Conservation (phyloP, 495 filamentous ascomycete genomes). For the Parmelia sp. region DNA sequence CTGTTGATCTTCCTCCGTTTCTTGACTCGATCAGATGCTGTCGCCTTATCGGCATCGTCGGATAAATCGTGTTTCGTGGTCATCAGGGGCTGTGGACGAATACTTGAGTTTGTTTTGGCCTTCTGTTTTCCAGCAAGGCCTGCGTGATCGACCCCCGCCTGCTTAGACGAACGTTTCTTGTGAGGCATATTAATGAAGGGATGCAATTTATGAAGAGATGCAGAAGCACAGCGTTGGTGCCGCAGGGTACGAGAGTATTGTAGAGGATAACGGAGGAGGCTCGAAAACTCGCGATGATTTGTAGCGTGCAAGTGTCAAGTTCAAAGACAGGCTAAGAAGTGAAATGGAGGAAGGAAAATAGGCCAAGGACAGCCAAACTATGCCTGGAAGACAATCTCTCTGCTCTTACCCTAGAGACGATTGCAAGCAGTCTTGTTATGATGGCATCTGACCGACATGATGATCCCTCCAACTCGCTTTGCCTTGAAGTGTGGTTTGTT, state of each 20-base stretch:
- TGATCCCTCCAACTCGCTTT: not conserved
- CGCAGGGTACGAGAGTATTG: too few species aligned
- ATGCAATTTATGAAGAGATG: not conserved
- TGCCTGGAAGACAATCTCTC: not conserved
- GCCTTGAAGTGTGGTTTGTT: not conserved
- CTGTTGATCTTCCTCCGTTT: slow-evolving; percentile 10
- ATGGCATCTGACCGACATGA: not conserved
- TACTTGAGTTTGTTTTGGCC: not conserved
- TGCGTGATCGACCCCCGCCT: not conserved
- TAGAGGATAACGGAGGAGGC: not conserved
- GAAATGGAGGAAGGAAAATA: not conserved
- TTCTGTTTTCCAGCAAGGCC: not conserved
- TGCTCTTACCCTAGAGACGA: not conserved
- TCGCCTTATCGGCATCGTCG: not conserved
- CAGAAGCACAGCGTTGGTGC: not conserved
- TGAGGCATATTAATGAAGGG: slow-evolving; percentile 1
- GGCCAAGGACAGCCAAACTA: not conserved
- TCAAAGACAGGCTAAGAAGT: not conserved
- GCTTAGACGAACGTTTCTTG: not conserved
- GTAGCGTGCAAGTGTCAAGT: not conserved
- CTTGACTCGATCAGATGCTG: not conserved
- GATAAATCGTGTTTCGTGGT: not conserved
- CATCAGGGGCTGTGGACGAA: not conserved
- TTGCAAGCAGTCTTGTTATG: not conserved
- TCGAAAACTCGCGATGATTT: not conserved